phyloP scores from a whole-genome alignment of 345 rosid genomes.

The Eucalyptus sideroxylon region DNA sequence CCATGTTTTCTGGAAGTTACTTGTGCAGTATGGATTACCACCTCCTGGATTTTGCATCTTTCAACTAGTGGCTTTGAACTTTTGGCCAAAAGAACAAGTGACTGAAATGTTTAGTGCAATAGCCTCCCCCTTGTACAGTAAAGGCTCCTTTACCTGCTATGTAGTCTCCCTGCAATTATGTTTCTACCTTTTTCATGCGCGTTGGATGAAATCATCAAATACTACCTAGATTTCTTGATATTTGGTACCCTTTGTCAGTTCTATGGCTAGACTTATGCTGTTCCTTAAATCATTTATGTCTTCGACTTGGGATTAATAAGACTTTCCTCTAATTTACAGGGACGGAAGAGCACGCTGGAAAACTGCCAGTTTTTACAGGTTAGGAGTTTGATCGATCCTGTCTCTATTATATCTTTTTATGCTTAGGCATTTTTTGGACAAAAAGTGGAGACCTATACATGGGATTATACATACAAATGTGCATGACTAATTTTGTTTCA shows the following conservation, averaged over 20 bases:
- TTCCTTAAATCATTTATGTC: background rate
- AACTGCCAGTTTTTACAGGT: conserved; percentile 95
- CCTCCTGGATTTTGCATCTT: background rate
- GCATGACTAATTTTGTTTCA: background rate
- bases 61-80: background rate
- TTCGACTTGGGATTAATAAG: background rate
- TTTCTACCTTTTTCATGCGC: background rate
- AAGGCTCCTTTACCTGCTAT: background rate
- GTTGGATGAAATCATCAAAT: background rate
- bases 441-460: background rate
- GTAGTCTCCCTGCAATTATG: background rate
- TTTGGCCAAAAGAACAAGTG: background rate
- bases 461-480: background rate
- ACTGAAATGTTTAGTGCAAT: background rate
- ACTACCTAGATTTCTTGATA: background rate
- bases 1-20: background rate
- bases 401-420: background rate
- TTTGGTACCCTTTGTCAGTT: background rate
- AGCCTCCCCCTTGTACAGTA: background rate
- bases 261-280: background rate
- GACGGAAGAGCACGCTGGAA: conserved; percentile 85
- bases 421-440: background rate
- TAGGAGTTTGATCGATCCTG: background rate
- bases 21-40: background rate
- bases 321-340: conserved; percentile 11